These are phyloP conservation scores for Flaveria linearis DNA, from an alignment of 129 eudicot genomes.

Conservation along the genomic window DNA sequence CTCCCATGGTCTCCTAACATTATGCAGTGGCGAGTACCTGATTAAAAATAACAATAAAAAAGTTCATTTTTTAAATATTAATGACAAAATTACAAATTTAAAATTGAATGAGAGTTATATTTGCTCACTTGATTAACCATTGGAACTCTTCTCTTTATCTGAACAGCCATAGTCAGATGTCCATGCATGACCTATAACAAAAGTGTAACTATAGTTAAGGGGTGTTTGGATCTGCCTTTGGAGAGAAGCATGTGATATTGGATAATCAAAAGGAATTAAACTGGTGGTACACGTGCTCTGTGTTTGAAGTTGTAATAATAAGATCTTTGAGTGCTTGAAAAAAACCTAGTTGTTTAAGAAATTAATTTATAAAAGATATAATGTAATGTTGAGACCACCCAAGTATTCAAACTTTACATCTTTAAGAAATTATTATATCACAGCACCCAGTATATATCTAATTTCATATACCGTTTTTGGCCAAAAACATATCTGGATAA, in stretches of 20 bases:
- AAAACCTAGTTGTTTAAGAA: not conserved
- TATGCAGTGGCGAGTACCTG: slow-evolving; percentile 98
- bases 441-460: not conserved
- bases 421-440: not conserved
- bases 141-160: slow-evolving; percentile 93
- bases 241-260: no score
- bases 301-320: not conserved
- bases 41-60: not conserved
- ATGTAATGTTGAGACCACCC: not conserved
- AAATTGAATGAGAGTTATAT: not conserved
- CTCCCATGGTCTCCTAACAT: slow-evolving; percentile 98
- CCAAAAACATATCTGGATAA: not conserved
- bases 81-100: not conserved
- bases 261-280: not conserved
- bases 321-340: not conserved
- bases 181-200: slow-evolving; percentile 88
- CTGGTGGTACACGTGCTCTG: not conserved
- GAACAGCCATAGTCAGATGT: slow-evolving; percentile 97
- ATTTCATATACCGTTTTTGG: not conserved
- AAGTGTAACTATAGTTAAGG: slow-evolving; percentile 10
- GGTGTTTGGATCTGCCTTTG: slow-evolving; percentile 5
- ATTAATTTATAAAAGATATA: not conserved
- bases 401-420: not conserved
- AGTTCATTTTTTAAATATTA: no score
- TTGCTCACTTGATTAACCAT: slow-evolving; percentile 87